Conservation (phyloP, 768 basidiomycete genomes). For the Boletus rubescentipes region DNA sequence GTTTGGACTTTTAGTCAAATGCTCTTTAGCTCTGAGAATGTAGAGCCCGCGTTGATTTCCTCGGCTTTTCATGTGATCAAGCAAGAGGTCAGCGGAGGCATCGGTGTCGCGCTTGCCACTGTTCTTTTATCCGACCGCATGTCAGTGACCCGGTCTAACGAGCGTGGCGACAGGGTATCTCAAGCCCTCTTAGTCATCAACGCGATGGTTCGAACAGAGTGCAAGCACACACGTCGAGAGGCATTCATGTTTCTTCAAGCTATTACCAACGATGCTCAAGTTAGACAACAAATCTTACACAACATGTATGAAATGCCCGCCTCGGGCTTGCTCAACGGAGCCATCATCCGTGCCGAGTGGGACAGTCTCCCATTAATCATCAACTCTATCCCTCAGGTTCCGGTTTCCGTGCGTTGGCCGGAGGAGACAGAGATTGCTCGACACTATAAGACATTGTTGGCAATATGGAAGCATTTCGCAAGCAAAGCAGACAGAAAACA, state of each 20-base stretch:
- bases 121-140: conserved; percentile 34
- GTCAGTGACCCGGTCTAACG: not conserved
- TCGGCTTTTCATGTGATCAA: conserved; percentile 43
- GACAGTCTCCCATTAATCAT: conserved; percentile 28
- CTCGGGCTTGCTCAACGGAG: conserved; percentile 45
- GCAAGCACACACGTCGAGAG: conserved; percentile 29
- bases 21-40: conserved; percentile 18
- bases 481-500: conserved; percentile 15
- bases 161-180: conserved; percentile 26
- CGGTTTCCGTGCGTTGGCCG: conserved; percentile 32
- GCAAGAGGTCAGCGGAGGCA: conserved; percentile 47
- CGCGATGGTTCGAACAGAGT: conserved; percentile 36
- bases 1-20: conserved; percentile 56
- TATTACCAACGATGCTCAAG: conserved; percentile 31
- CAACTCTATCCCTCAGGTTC: conserved; percentile 25
- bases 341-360: conserved; percentile 32
- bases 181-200: conserved; percentile 39
- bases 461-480: conserved; percentile 38
- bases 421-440: conserved; percentile 38
- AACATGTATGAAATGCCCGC: conserved; percentile 28
- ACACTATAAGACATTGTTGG: conserved; percentile 40
- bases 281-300: not conserved
- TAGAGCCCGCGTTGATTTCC: conserved; percentile 30
- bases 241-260: conserved; percentile 37
- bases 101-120: conserved; percentile 42